Evolutionary conservation across 306 rosid genomes (phyloP).

Genomic region (Sophora flavescens): DNA sequence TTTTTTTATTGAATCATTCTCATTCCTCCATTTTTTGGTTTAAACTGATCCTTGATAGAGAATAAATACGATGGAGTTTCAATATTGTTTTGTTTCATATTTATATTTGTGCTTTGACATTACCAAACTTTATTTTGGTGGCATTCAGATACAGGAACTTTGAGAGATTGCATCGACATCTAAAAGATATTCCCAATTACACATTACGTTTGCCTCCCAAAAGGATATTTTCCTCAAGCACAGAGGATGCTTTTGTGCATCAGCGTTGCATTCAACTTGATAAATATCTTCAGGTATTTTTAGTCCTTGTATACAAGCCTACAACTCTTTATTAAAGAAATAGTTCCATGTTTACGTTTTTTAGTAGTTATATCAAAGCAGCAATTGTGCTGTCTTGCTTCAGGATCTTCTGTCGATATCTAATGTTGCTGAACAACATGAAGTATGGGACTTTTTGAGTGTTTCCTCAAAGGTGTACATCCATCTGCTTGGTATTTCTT

Average conservation of each 20-base stretch:
- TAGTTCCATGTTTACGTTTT: conserved; percentile 16
- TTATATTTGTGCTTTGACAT: conserved; percentile 33
- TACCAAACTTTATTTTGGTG: conserved; percentile 31
- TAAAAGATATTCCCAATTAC: conserved; percentile 93
- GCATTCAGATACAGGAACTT: conserved; percentile 88
- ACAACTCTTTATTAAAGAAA: conserved; percentile 28
- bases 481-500: conserved; percentile 34
- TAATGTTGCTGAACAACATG: conserved; percentile 96
- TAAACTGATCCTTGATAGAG: conserved; percentile 14
- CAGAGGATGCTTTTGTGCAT: conserved; percentile 97
- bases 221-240: conserved; percentile 97
- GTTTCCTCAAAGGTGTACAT: conserved; percentile 84
- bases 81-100: conserved; percentile 16
- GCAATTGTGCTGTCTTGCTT: conserved; percentile 42
- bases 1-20: conserved; percentile 10
- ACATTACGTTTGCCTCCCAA: conserved; percentile 91
- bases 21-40: background rate
- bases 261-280: conserved; percentile 94
- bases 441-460: conserved; percentile 98
- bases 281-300: conserved; percentile 85
- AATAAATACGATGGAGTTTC: conserved; percentile 37
- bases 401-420: conserved; percentile 94
- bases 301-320: background rate
- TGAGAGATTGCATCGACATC: conserved; percentile 94
- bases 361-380: conserved; percentile 33